phyloP scores from a whole-genome alignment of 2,329 filamentous ascomycete genomes.

The Ascochyta pisi region DNA sequence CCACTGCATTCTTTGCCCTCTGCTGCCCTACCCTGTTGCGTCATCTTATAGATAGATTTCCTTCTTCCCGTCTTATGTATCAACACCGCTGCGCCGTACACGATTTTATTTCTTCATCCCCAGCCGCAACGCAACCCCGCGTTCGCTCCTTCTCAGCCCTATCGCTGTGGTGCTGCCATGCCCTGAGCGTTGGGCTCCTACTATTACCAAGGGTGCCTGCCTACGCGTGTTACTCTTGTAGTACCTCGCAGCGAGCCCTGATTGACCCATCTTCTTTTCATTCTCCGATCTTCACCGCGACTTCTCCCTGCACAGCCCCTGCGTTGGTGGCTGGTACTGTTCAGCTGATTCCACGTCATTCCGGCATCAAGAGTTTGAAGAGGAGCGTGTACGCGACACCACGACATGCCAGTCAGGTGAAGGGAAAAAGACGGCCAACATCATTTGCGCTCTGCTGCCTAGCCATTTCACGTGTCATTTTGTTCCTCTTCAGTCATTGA shows the following conservation, averaged over 20 bases:
- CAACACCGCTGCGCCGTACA: slow-evolving; percentile 8
- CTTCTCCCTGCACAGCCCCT: slow-evolving; percentile 15
- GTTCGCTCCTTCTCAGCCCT: slow-evolving; percentile 37
- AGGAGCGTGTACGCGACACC: slow-evolving; percentile 10
- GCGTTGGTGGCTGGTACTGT: slow-evolving; percentile 7
- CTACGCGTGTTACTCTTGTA: slow-evolving; percentile 40
- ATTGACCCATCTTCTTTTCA: slow-evolving; percentile 14
- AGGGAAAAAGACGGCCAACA: background rate
- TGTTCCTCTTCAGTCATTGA: slow-evolving; percentile 1
- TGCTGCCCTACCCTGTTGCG: slow-evolving; percentile 17
- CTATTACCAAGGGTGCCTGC: slow-evolving; percentile 12
- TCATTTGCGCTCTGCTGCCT: slow-evolving; percentile 10
- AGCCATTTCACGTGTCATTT: slow-evolving; percentile 1
- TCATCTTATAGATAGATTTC: slow-evolving; percentile 17
- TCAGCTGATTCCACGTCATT: slow-evolving; percentile 11
- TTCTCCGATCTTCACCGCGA: slow-evolving; percentile 16
- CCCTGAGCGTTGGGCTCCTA: slow-evolving; percentile 34
- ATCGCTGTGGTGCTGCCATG: slow-evolving; percentile 32
- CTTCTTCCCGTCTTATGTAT: slow-evolving; percentile 9
- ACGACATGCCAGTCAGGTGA: slow-evolving; percentile 14
- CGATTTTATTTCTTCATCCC: background rate
- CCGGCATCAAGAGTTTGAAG: slow-evolving; percentile 1
- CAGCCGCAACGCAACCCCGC: background rate
- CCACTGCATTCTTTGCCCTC: slow-evolving; percentile 15
- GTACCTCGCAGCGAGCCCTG: slow-evolving; percentile 38